Evolutionary conservation across 1,284 basidiomycete genomes (phyloP).

Genomic region (Afroboletus lepidellus): DNA sequence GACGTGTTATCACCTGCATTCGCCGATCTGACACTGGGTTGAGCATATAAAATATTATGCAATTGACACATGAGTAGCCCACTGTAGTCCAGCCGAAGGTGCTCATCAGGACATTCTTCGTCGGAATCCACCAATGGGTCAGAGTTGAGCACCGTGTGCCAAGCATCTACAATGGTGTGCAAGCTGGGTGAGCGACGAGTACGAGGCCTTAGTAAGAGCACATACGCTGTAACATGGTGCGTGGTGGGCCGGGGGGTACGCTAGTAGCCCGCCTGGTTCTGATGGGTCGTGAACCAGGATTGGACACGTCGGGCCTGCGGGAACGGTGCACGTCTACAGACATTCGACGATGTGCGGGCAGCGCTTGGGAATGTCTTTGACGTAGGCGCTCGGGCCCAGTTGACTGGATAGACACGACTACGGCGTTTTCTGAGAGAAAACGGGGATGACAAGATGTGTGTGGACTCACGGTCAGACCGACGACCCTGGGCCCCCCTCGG

Average conservation of each 20-base stretch:
- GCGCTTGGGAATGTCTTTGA: constrained; percentile 24
- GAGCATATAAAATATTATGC: constrained; percentile 1
- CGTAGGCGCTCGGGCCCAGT: constrained; percentile 27
- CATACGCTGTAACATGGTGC: constrained; percentile 55
- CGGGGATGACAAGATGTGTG: not conserved
- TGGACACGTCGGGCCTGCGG: constrained; percentile 25
- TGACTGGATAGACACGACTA: constrained; percentile 26
- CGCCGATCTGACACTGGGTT: constrained; percentile 45
- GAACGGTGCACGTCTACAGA: constrained; percentile 28
- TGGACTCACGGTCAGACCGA: constrained; percentile 32
- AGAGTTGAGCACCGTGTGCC: constrained; percentile 58
- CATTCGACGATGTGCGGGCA: constrained; percentile 28
- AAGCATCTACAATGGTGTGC: constrained; percentile 53
- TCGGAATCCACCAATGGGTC: constrained; percentile 74
- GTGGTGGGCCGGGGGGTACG: constrained; percentile 29
- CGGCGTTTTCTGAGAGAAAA: constrained; percentile 10
- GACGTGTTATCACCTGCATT: constrained; percentile 54
- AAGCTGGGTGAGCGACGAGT: constrained; percentile 49
- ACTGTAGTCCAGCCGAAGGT: constrained; percentile 66
- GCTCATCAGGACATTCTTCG: constrained; percentile 63
- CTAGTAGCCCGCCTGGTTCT: constrained; percentile 24
- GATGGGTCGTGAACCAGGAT: constrained; percentile 21
- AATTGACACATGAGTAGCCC: constrained; percentile 29
- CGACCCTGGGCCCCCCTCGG: constrained; percentile 28
- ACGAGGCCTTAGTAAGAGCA: constrained; percentile 4